Percentiles rank a stretch among this genome's conserved stretches.
Conservation (phyloP, 306 rosid genomes). For the Senna tora region DNA sequence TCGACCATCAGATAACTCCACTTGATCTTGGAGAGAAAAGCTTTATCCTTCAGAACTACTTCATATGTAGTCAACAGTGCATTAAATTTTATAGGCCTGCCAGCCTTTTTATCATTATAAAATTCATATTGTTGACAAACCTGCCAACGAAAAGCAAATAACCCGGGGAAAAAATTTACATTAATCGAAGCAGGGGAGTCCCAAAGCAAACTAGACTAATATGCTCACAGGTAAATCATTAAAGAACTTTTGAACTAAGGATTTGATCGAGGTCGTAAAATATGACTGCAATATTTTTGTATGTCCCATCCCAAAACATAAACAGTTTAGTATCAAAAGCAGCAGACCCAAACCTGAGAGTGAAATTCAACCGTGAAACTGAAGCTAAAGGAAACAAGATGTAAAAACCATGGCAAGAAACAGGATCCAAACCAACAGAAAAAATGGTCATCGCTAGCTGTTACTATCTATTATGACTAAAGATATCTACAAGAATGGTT, state of each 20-base stretch:
- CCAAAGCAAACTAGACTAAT: too few relatives aligned
- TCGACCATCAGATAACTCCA: conserved; percentile 99
- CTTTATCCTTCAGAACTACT: conserved; percentile 94
- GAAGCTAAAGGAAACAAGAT: conserved; percentile 1
- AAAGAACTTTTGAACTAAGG: conserved; percentile 6
- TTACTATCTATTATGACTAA: not conserved
- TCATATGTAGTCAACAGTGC: conserved; percentile 93
- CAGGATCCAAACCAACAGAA: not conserved
- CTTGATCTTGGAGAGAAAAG: conserved; percentile 87
- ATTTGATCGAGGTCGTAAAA: not conserved
- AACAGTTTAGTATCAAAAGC: not conserved
- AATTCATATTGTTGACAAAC: conserved; percentile 98
- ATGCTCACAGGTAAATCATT: not conserved
- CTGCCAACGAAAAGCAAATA: conserved; percentile 48
- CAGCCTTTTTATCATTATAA: conserved; percentile 69
- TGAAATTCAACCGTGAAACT: not conserved
- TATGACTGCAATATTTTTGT: not conserved
- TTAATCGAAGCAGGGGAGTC: not conserved
- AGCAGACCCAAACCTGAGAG: not conserved
- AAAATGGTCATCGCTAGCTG: not conserved
- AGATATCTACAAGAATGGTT: not conserved
- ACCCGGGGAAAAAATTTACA: not conserved
- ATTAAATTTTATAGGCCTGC: conserved; percentile 82
- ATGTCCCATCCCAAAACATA: not conserved
- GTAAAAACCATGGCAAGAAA: not conserved